A percentile compares a stretch with the other conserved stretches of the same genome.
Evolutionary conservation across 1,139 yeast species (phyloP).

Genomic region (Saccharomyces pastorianus): DNA sequence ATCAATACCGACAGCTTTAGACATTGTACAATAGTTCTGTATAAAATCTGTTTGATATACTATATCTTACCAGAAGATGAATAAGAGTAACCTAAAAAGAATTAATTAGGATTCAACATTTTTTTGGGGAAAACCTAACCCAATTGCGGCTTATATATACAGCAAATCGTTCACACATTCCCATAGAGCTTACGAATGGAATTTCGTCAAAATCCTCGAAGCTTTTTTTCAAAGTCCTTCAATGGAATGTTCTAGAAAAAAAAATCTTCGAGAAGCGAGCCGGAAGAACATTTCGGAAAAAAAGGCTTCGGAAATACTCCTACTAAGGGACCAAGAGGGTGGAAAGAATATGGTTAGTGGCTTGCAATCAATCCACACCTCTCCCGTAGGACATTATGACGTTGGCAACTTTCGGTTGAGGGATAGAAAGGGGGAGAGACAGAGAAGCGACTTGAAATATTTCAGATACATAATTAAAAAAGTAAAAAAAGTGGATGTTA

Average conservation of each 20-base stretch:
- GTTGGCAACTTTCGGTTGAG: not conserved
- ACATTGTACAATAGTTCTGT: slow-evolving; percentile 14
- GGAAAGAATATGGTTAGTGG: not conserved
- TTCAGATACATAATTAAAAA: no score
- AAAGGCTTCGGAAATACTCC: not conserved
- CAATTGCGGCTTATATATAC: not conserved
- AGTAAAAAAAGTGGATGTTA: not conserved
- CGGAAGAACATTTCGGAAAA: not conserved
- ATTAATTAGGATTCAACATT: not conserved
- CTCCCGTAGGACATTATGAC: no score
- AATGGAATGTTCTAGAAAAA: not conserved
- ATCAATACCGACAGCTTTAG: slow-evolving; percentile 34
- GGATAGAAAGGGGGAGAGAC: not conserved
- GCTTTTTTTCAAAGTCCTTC: not conserved
- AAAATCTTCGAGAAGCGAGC: not conserved
- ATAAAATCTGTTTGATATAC: not conserved
- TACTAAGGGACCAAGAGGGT: not conserved
- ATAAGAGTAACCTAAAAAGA: not conserved
- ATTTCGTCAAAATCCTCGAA: not conserved
- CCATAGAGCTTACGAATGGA: not conserved
- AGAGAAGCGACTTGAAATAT: not conserved
- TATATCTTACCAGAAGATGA: not conserved
- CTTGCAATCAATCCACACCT: no score
- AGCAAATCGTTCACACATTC: not conserved
- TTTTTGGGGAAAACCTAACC: not conserved